These are phyloP conservation scores for Lactarius akahatsu DNA, from an alignment of 768 basidiomycete genomes.

Conservation along the genomic window DNA sequence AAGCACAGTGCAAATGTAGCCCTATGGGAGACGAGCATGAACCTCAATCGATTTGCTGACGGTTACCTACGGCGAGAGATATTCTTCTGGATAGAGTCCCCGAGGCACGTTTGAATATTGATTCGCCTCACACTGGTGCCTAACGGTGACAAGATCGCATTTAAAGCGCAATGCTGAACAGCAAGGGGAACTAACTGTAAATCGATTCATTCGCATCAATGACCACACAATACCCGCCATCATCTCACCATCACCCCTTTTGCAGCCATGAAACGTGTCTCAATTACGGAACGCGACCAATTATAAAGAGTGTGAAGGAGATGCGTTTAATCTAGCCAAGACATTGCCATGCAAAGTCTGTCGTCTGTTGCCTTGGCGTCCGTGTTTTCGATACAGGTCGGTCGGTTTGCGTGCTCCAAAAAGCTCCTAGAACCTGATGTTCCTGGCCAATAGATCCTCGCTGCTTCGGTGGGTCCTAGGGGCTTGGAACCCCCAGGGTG, in stretches of 20 bases:
- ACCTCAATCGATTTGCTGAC: no score
- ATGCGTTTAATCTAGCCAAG: neutral
- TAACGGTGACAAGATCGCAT: no score
- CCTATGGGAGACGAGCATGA: no score
- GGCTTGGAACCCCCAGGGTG: neutral
- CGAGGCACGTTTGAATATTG: no score
- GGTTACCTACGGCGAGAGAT: no score
- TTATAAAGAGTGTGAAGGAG: neutral
- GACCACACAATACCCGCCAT: neutral
- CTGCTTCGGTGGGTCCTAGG: neutral
- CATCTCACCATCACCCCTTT: neutral
- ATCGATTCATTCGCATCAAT: no score
- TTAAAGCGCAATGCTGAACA: no score
- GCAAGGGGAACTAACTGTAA: no score
- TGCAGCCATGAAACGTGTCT: neutral
- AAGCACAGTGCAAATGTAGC: no score
- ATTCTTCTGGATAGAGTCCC: no score
- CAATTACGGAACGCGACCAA: neutral
- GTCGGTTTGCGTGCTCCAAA: neutral
- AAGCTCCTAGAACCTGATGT: neutral
- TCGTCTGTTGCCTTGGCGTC: neutral
- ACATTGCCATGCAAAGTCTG: neutral
- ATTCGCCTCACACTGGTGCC: no score
- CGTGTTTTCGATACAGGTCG: neutral
- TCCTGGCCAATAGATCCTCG: neutral